Conservation (phyloP, 2,329 filamentous ascomycete species). For the Rutstroemia sp. region DNA sequence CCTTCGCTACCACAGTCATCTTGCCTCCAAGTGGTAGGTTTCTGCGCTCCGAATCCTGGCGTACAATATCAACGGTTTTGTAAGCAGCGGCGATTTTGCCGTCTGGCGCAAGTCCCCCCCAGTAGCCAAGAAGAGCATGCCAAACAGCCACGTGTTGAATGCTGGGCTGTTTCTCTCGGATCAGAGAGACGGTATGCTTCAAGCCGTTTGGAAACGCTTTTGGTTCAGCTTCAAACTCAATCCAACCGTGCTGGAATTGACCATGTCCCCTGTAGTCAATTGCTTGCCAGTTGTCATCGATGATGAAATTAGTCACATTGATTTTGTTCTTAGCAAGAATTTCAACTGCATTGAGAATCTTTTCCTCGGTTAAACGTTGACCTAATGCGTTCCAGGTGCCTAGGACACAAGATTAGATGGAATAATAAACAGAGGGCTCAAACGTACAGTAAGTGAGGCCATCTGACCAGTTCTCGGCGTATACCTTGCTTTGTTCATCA, state of each 20-base stretch:
- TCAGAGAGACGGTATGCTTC: conserved; percentile 59
- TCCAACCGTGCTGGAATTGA: conserved; percentile 60
- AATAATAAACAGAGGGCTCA: not conserved
- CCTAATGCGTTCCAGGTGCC: conserved; percentile 92
- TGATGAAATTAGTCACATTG: conserved; percentile 77
- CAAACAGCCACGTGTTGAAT: conserved; percentile 86
- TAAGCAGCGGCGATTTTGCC: conserved; percentile 72
- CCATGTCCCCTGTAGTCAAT: conserved; percentile 47
- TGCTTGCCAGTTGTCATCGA: conserved; percentile 95
- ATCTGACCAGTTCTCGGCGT: conserved; percentile 87
- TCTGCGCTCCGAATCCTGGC: conserved; percentile 39
- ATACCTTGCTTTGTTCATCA: conserved; percentile 42
- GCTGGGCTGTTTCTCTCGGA: conserved; percentile 61
- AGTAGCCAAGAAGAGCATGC: conserved; percentile 85
- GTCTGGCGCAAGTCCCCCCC: conserved; percentile 76
- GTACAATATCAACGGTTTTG: conserved; percentile 58
- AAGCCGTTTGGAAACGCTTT: conserved; percentile 74
- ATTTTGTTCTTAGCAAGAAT: conserved; percentile 64
- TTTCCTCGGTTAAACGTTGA: conserved; percentile 72
- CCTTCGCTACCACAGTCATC: conserved; percentile 65
- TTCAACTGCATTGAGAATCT: conserved; percentile 68
- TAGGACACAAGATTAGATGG: conserved; percentile 22
- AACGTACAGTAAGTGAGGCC: conserved; percentile 72
- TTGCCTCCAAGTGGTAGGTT: conserved; percentile 49
- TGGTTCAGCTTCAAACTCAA: conserved; percentile 77